A percentile compares a stretch with the other conserved stretches of the same genome.
Conservation (phyloP, 805 yeast species). For the Candida fluviatilis region DNA sequence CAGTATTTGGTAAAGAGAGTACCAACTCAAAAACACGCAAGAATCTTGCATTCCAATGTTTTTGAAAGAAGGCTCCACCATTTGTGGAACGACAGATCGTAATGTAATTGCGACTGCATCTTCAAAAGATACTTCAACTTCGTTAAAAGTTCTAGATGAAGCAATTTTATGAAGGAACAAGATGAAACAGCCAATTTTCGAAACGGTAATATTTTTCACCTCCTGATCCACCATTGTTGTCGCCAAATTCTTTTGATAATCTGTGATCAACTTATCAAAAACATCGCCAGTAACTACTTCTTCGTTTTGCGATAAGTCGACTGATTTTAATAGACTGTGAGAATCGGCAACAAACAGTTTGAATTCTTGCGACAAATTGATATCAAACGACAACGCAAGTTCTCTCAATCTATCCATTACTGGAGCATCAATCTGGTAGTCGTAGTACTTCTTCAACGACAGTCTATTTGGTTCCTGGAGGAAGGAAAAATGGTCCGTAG, state of each 20-base stretch:
- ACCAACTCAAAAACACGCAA: conserved; percentile 37
- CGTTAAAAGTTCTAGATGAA: conserved; percentile 13
- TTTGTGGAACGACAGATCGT: conserved; percentile 31
- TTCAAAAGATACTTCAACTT: conserved; percentile 12
- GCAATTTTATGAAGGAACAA: conserved; percentile 16
- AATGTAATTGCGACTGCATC: conserved; percentile 22
- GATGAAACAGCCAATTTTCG: conserved; percentile 25
- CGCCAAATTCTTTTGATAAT: conserved; percentile 35
- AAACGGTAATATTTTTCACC: conserved; percentile 23
- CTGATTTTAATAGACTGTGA: conserved; percentile 35
- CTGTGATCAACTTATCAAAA: conserved; percentile 36
- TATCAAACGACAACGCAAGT: conserved; percentile 62
- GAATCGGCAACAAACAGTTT: conserved; percentile 32
- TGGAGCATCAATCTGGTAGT: conserved; percentile 10
- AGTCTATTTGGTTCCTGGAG: conserved; percentile 13
- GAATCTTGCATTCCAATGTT: conserved; percentile 23
- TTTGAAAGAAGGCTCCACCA: conserved; percentile 23
- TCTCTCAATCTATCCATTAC: conserved; percentile 23
- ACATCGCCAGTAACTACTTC: conserved; percentile 32
- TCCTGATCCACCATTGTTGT: conserved; percentile 22
- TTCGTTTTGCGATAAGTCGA: conserved; percentile 18
- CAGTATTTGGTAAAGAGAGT: conserved; percentile 20
- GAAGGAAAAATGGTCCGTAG: conserved; percentile 19
- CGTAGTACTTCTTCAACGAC: conserved; percentile 3
- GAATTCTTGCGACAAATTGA: conserved; percentile 47